Evolutionary conservation across 2,329 filamentous ascomycete species (phyloP).

Genomic region (Neofusicoccum ribis): DNA sequence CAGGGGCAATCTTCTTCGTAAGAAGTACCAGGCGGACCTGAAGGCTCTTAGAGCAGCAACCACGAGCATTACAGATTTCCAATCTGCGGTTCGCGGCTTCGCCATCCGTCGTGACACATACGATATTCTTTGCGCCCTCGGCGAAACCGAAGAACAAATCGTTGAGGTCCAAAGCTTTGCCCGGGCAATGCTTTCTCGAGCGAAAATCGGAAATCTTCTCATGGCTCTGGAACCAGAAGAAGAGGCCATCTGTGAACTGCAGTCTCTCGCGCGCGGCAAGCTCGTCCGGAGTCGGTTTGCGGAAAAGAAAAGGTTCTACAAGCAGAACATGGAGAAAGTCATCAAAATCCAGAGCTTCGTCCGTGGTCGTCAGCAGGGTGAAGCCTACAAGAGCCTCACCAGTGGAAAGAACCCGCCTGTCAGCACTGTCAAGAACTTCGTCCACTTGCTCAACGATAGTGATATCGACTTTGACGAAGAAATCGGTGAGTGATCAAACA

Average conservation of each 20-base stretch:
- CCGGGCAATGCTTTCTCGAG: constrained; percentile 76
- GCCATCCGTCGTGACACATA: constrained; percentile 62
- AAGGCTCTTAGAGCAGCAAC: constrained; percentile 60
- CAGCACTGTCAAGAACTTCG: constrained; percentile 95
- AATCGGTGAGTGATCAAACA: constrained; percentile 50
- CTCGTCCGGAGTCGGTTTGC: constrained; percentile 73
- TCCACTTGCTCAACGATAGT: constrained; percentile 95
- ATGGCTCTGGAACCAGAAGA: constrained; percentile 81
- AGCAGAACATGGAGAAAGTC: constrained; percentile 97
- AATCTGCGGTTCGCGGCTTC: constrained; percentile 67
- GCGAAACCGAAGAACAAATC: constrained; percentile 67
- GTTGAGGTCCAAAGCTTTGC: constrained; percentile 71
- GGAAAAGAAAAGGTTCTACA: constrained; percentile 85
- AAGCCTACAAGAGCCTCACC: constrained; percentile 96
- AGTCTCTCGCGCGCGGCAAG: constrained; percentile 71
- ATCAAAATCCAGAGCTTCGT: constrained; percentile 98
- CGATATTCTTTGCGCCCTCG: constrained; percentile 67
- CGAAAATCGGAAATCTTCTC: constrained; percentile 71
- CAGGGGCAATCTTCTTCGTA: constrained; percentile 50
- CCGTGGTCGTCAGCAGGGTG: constrained; percentile 89
- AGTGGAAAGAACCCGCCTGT: constrained; percentile 96
- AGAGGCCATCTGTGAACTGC: constrained; percentile 70
- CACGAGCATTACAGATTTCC: constrained; percentile 60
- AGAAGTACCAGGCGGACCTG: constrained; percentile 46
- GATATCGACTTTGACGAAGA: constrained; percentile 99